These are phyloP conservation scores for Fraxinus sp. DNA, from an alignment of 305 asterid species.

Conservation along the genomic window DNA sequence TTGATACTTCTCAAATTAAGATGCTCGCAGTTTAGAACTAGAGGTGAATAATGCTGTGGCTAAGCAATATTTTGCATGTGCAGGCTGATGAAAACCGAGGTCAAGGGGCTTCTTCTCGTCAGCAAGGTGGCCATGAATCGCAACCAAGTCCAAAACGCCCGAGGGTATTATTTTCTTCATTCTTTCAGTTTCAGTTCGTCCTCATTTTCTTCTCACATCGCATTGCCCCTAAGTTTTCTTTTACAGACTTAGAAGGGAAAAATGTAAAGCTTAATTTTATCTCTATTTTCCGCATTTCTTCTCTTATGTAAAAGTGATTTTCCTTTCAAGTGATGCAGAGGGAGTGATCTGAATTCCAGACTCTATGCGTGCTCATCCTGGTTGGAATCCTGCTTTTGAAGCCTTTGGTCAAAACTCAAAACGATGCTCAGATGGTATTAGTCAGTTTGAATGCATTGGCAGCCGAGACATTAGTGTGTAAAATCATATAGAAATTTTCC, in stretches of 20 bases:
- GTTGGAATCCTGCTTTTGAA: neutral
- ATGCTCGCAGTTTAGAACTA: neutral
- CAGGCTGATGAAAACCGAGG: constrained; percentile 31
- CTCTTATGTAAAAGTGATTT: neutral
- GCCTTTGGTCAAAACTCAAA: neutral
- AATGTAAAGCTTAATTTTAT: neutral
- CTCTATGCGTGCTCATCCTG: neutral
- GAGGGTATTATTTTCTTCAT: constrained; percentile 27
- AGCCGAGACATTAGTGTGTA: neutral
- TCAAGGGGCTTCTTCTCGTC: constrained; percentile 27
- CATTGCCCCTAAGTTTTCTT: neutral
- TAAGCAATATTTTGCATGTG: neutral
- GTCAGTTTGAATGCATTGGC: constrained; percentile 7
- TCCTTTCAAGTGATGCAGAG: constrained; percentile 11
- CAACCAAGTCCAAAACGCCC: constrained; percentile 36
- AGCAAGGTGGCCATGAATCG: constrained; percentile 19
- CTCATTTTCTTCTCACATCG: neutral
- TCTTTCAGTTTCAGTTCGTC: neutral
- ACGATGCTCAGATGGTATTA: neutral
- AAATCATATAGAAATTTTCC: neutral
- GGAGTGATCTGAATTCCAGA: constrained; percentile 8
- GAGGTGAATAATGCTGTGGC: neutral
- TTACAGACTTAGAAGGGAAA: neutral
- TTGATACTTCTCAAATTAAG: neutral
- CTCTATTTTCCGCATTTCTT: neutral